phyloP scores from a whole-genome alignment of 164 flowering plant species.

The Liquidambar formosana region DNA sequence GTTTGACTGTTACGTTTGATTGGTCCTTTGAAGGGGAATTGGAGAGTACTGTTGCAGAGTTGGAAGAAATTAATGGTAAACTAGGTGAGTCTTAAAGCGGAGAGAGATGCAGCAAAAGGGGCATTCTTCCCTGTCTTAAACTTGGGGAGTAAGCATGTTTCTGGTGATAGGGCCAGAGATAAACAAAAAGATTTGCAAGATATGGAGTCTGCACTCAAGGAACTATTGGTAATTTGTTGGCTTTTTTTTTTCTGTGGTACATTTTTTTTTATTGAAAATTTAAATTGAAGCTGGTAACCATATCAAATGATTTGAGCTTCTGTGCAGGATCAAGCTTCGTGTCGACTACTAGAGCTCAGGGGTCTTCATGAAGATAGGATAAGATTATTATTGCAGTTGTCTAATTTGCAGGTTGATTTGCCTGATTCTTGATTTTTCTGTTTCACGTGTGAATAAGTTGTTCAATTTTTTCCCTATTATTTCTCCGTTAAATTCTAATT shows the following conservation, averaged over 20 bases:
- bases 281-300: conserved; percentile 1
- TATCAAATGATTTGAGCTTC: conserved; percentile 15
- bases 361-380: conserved; percentile 74
- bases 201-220: conserved; percentile 71
- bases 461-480: neutral
- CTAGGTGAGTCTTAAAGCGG: conserved; percentile 65
- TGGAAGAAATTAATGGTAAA: conserved; percentile 60
- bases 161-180: conserved; percentile 60
- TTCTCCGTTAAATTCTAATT: neutral
- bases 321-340: conserved; percentile 65
- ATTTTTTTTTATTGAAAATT: neutral
- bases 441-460: neutral
- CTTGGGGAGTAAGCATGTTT: conserved; percentile 47
- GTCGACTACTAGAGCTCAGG: conserved; percentile 54
- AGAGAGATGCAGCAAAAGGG: conserved; percentile 65
- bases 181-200: conserved; percentile 74
- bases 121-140: conserved; percentile 61
- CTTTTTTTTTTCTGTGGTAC: conserved; percentile 6
- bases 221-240: conserved; percentile 53
- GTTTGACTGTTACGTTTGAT: conserved; percentile 11
- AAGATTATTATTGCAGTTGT: conserved; percentile 49
- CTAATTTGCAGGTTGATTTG: conserved; percentile 62
- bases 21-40: conserved; percentile 62
- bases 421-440: neutral
- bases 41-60: conserved; percentile 56